phyloP scores from a whole-genome alignment of 306 rosid species.

The Dalbergia cochinchinensis region DNA sequence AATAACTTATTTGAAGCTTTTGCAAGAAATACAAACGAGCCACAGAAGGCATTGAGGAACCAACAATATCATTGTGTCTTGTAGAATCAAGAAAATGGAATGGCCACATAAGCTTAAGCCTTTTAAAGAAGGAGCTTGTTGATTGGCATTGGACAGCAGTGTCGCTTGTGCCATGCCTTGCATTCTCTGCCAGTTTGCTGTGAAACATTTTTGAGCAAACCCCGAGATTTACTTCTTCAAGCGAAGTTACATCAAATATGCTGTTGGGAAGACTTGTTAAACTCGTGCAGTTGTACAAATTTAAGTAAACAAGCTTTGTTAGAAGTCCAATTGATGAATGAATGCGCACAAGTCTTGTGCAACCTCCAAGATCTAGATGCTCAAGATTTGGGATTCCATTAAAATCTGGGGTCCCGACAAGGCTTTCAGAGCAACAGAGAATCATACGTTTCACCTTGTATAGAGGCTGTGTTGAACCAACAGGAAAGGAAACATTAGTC shows the following conservation, averaged over 20 bases:
- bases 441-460: no score
- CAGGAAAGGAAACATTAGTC: no score
- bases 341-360: not conserved
- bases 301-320: not conserved
- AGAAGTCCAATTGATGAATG: not conserved
- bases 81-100: not conserved
- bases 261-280: not conserved
- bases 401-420: no score
- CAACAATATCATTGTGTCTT: not conserved
- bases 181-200: not conserved
- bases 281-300: slow-evolving; percentile 2
- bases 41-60: not conserved
- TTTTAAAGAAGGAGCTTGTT: not conserved
- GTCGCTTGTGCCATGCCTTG: not conserved
- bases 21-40: not conserved
- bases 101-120: not conserved
- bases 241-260: not conserved
- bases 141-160: not conserved
- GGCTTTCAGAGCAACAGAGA: no score
- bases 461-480: no score
- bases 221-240: not conserved
- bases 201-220: not conserved
- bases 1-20: not conserved
- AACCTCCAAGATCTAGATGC: not conserved
- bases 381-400: slow-evolving; percentile 20